Evolutionary conservation across 1,139 yeast species (phyloP), one percentile per base, ranked within the genome.

Genomic region (Kodamaea alishanica): DNA sequence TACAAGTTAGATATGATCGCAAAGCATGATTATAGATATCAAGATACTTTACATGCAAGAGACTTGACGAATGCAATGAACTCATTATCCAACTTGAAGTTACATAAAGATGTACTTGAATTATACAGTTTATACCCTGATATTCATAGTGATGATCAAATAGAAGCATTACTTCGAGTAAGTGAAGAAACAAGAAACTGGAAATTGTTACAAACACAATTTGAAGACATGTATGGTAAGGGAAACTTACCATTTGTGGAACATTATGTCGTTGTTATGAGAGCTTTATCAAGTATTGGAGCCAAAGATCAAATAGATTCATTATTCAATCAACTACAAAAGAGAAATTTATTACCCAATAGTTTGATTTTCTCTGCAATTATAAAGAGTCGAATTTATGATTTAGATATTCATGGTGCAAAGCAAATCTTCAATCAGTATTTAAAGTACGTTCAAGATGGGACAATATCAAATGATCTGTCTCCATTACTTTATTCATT

Each of bases 251-350:
- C 89, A 0, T 72, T 73, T 35, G 61, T 75, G 9, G 55, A 64
- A 5, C 89, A 84, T 53, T 85, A 84, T 54, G 71, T 77, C 4
- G 71, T 79, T 27, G 79, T 84, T 5, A 78, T 88, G 77, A 63
- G 67, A 39, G 80, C 88, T 0, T 63, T 86, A 44, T 79, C 87
- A 0, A 54, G 60, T 6, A 60, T 77, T 33, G 88, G 88, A 0
- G 79, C 81, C 24, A 55, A 62, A 3, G 69, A 69, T 9, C 73
- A 79, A 43, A 75, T 83, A 8, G 74, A 78, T 30, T 62, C 65
- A 38, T 64, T 86, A 11, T 79, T 70, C 60, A 58, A 66, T 1
- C 79, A 76, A 45, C 58, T 77, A 34, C 40, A 65, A 9, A 60
- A 65, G 41, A 65, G 84, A 41, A 67, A 71, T 0, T 61, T 79